phyloP scores from a whole-genome alignment of 2,329 filamentous ascomycete genomes.

The Stachybotrys elegans region DNA sequence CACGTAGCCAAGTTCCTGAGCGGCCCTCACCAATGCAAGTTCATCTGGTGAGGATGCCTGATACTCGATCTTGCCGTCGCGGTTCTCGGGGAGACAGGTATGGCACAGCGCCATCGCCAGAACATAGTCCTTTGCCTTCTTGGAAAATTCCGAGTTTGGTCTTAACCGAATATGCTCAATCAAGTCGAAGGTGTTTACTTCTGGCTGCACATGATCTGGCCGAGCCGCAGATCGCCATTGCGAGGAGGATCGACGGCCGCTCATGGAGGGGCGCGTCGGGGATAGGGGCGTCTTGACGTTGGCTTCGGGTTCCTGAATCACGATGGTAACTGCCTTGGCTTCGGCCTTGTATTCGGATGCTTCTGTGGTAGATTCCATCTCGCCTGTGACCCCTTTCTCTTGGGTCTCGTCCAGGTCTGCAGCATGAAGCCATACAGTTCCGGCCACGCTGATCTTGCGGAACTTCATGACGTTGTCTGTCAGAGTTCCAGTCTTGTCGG shows the following conservation, averaged over 20 bases:
- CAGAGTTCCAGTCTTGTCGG: constrained; percentile 90
- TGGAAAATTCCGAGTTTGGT: constrained; percentile 72
- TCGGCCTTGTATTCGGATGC: constrained; percentile 22
- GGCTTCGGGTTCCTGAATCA: constrained; percentile 25
- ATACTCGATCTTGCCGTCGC: constrained; percentile 66
- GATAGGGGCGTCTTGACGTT: constrained; percentile 19
- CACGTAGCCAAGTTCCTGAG: constrained; percentile 77
- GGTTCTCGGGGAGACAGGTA: constrained; percentile 79
- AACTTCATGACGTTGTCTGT: constrained; percentile 97
- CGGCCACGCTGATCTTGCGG: constrained; percentile 83
- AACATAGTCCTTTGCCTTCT: constrained; percentile 76
- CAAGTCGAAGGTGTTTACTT: constrained; percentile 66
- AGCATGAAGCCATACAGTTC: constrained; percentile 84
- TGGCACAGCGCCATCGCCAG: constrained; percentile 84
- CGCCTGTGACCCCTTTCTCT: constrained; percentile 12
- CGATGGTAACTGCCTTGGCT: constrained; percentile 21
- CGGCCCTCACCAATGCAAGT: constrained; percentile 76
- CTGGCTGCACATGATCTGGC: constrained; percentile 46
- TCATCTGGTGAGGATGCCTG: constrained; percentile 91
- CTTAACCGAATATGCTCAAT: constrained; percentile 71
- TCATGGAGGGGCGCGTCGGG: constrained; percentile 22
- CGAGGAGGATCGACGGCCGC: constrained; percentile 39
- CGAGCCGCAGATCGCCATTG: constrained; percentile 45
- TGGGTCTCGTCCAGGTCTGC: constrained; percentile 48
- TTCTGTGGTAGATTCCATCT: constrained; percentile 17